Conservation (phyloP, 2,329 filamentous ascomycete species). For the Nannizziopsis barbatae region DNA sequence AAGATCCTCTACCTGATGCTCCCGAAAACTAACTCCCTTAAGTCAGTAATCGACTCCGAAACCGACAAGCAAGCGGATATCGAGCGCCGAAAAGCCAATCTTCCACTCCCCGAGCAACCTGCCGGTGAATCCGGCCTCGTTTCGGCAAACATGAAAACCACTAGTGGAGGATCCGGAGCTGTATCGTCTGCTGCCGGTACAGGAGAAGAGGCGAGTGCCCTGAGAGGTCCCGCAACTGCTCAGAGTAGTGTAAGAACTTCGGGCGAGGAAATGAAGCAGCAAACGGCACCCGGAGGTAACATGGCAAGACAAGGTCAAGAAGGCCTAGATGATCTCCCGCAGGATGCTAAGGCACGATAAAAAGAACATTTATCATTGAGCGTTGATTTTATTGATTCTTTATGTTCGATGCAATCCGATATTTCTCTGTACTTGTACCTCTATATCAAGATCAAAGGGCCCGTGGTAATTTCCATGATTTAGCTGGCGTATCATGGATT, state of each 20-base stretch:
- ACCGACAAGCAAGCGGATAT: constrained; percentile 53
- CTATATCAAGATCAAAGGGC: too few species aligned
- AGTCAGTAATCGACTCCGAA: constrained; percentile 33
- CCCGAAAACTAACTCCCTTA: constrained; percentile 13
- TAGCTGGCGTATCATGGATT: too few species aligned
- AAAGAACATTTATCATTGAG: not conserved
- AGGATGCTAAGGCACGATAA: constrained; percentile 47
- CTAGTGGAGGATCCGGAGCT: constrained; percentile 59
- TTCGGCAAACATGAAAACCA: constrained; percentile 55
- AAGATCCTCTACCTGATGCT: not conserved
- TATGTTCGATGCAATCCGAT: too few species aligned
- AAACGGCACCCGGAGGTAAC: constrained; percentile 32
- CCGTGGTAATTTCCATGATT: too few species aligned
- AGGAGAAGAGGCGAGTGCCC: constrained; percentile 29
- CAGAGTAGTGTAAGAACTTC: constrained; percentile 41
- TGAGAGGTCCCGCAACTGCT: constrained; percentile 51
- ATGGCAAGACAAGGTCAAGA: constrained; percentile 56
- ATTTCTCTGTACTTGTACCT: too few species aligned
- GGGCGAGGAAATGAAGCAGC: constrained; percentile 45
- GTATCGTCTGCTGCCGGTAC: constrained; percentile 39
- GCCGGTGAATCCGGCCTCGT: constrained; percentile 69
- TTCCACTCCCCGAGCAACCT: constrained; percentile 68
- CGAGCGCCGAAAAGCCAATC: constrained; percentile 56
- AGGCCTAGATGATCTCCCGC: constrained; percentile 44
- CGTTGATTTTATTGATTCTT: too few species aligned